These are phyloP conservation scores for Salix suchowensis DNA, from an alignment of 345 rosid species.

Conservation along the genomic window DNA sequence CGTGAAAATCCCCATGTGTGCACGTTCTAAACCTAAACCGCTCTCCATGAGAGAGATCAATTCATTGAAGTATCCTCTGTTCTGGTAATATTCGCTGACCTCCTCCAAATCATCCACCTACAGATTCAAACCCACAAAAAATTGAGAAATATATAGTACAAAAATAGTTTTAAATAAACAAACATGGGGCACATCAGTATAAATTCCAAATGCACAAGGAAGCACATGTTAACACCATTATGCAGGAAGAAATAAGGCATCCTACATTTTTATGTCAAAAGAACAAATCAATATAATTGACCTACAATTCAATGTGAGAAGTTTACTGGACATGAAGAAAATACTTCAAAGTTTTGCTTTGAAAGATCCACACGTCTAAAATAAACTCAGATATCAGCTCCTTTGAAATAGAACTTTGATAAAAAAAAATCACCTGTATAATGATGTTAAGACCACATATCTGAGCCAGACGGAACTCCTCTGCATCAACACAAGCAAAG, in stretches of 20 bases:
- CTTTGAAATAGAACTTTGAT: background rate
- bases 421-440: slow-evolving; percentile 52
- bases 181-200: background rate
- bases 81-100: slow-evolving; percentile 94
- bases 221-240: background rate
- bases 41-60: slow-evolving; percentile 98
- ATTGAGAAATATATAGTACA: background rate
- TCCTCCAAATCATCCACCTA: slow-evolving; percentile 98
- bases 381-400: background rate
- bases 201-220: background rate
- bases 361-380: background rate
- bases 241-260: background rate
- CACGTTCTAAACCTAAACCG: slow-evolving; percentile 95
- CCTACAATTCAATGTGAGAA: background rate
- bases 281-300: background rate
- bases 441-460: slow-evolving; percentile 96
- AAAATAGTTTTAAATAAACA: background rate
- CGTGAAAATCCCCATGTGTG: slow-evolving; percentile 98
- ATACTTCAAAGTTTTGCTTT: background rate
- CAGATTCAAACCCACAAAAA: slow-evolving; percentile 6
- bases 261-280: background rate
- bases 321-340: background rate
- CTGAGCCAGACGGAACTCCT: slow-evolving; percentile 94
- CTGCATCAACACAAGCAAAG: slow-evolving; percentile 98
- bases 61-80: slow-evolving; percentile 95